Evolutionary conservation across 2,329 filamentous ascomycete genomes (phyloP).

Genomic region (Amauroascus verrucosus): DNA sequence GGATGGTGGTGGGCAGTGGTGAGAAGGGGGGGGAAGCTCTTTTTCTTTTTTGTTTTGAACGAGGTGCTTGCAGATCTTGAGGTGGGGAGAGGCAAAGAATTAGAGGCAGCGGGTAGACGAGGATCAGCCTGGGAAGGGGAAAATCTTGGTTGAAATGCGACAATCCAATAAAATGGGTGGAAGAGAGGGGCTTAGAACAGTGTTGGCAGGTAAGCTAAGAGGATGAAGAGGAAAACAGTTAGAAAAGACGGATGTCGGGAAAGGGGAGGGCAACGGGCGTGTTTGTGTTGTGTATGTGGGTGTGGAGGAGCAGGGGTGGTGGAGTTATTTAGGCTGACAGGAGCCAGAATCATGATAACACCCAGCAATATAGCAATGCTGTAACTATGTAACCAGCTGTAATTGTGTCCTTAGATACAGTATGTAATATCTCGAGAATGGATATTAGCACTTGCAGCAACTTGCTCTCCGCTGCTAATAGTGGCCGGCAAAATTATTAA

Average conservation of each 20-base stretch:
- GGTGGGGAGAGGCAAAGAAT: neutral
- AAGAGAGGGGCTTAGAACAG: neutral
- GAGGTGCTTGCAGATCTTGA: slow-evolving; percentile 2
- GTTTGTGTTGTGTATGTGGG: neutral
- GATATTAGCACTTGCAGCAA: too few relatives aligned
- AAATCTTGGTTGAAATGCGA: neutral
- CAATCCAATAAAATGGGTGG: neutral
- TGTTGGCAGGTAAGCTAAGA: too few relatives aligned
- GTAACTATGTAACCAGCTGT: too few relatives aligned
- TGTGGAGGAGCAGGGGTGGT: neutral
- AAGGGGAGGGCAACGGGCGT: neutral
- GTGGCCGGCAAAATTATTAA: too few relatives aligned
- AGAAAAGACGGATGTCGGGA: neutral
- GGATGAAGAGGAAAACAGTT: neutral
- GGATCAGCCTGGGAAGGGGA: slow-evolving; percentile 13
- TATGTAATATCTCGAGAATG: too few relatives aligned
- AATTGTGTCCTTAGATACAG: too few relatives aligned
- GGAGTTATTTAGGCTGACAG: slow-evolving; percentile 10
- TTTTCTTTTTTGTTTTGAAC: slow-evolving; percentile 4
- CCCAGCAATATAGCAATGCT: too few relatives aligned
- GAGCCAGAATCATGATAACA: neutral
- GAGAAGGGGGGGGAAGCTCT: slow-evolving; percentile 1
- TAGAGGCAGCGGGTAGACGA: slow-evolving; percentile 14
- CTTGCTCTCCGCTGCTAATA: too few relatives aligned
- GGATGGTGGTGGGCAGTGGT: too few relatives aligned